Evolutionary conservation across 1,139 yeast species (phyloP), one percentile per base, ranked within the genome.

Genomic region (Sugiyamaella novakii): DNA sequence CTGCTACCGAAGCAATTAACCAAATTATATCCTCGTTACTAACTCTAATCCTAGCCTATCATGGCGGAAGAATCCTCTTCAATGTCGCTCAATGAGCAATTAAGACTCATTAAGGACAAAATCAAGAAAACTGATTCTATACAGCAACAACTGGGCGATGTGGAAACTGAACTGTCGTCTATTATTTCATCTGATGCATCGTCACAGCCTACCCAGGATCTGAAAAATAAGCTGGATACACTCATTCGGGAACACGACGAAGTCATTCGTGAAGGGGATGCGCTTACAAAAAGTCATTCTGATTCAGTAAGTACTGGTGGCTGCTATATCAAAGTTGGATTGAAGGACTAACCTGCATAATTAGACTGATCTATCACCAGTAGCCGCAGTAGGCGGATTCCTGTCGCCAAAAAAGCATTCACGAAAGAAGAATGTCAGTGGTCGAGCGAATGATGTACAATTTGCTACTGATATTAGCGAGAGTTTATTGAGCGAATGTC

Each of bases 381-480:
- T 15, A 12, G 24, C 35, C 14, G 30, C 39, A 15, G 48, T 30
- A 8, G 46, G 38, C 15, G 41, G 49, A 14, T 44, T 29, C 28
- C 41, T 25, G 25, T 34, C 46, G 18, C 49, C 47, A 11, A 42
- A 34, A 30, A 45, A 41, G 31, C 47, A 33, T 38, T 38, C 39
- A 3, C 38, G 48, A 7, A 45, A 38, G 50, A 30, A 53, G 39
- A 30, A 30, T 42, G 25, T 45, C 44, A 43, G 52, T 28, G 49
- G 58, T 7, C 47, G 55, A 43, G 33, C 58, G n/a, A 54, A 81
- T 59, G 92, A 87, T 56, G 80, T 87, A 71, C 81, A 83, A 59
- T 88, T 88, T 65, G 87, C 87, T 3, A 85, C 89, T 48, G 94
- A 88, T 1, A 71, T 89, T 54, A 85, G 94, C 66, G 95, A 88